Base-by-base conservation (phyloP, 257 asterid species). In the Voacanga thouarsii region DNA sequence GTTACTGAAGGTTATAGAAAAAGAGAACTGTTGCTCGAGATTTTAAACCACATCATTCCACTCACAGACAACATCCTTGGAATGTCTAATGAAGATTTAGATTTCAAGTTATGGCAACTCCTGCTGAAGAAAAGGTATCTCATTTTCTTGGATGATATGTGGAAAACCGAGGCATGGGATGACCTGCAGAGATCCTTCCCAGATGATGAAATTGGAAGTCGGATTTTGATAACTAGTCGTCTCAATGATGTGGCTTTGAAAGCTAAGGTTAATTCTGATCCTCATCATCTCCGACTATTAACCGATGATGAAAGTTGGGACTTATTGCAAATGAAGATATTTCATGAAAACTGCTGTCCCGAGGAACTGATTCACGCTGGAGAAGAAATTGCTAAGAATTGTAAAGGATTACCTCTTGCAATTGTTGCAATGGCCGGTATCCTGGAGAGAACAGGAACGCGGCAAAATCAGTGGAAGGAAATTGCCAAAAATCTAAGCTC, bases 121-220 rank as follows among this genome's bases (percentile, higher is more conserved):
- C 61, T 82, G 16, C 75, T 21, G 55, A 0, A 55, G 4, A 60
- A 11, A 60, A 69, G 75, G 33, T 82, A 68, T 47, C 70, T 82
- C 33, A 69, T 82, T 26, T 77, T 82, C 0, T 7, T 82, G 74
- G 80, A 82, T 14, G 80, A 82, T 66, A 28, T 82, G 55, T 78
- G 74, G 82, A 37, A 41, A 44, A 77, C 4, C n/a, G 55, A 30
- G 12, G 59, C 30, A 37, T 82, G 79, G 73, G 28, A 72, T 18
- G 82, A 43, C 6, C 47, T 74, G 10, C 19, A 47, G 26, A 21
- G 2, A 21, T 67, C 69, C 15, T 78, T 78, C 50, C 80, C 85
- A 21, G 12, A 71, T 3, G 85, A 82, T 45, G 6, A 7, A 23
- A 33, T 1, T 33, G 37, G 37, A 50, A 50, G 56, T 33, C 37